Conservation (phyloP, 352 stramenopile species). For the Nothophytophthora sp. region DNA sequence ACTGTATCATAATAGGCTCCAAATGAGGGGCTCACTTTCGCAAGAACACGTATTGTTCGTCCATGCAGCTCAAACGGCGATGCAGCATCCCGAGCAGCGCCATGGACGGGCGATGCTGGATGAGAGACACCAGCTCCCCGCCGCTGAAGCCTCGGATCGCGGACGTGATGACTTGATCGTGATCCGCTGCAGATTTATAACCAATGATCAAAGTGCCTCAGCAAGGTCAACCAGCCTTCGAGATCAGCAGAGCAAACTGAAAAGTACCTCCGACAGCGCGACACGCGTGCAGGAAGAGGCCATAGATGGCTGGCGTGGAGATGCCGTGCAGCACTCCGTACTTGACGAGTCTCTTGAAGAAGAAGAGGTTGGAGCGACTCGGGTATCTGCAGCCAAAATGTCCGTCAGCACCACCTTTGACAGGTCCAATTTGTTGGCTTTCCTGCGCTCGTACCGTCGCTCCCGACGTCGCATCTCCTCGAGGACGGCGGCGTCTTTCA, state of each 20-base stretch:
- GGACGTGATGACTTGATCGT: constrained; percentile 83
- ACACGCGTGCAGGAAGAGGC: constrained; percentile 72
- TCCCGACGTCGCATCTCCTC: constrained; percentile 73
- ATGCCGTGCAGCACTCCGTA: constrained; percentile 73
- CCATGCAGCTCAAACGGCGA: constrained; percentile 64
- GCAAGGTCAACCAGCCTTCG: no score
- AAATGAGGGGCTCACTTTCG: constrained; percentile 71
- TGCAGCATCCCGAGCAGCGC: constrained; percentile 71
- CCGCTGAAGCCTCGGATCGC: constrained; percentile 82
- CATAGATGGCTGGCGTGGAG: constrained; percentile 71
- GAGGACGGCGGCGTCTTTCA: constrained; percentile 55
- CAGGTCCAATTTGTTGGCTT: no score
- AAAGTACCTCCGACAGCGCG: constrained; percentile 48
- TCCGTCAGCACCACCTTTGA: no score
- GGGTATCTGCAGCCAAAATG: no score
- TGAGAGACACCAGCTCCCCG: constrained; percentile 72
- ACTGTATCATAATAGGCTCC: no score
- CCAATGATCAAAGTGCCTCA: no score
- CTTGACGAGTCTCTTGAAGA: constrained; percentile 78
- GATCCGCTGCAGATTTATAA: constrained; percentile 46
- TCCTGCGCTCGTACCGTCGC: no score
- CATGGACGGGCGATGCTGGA: constrained; percentile 79
- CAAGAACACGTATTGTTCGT: constrained; percentile 68
- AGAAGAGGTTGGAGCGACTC: constrained; percentile 65
- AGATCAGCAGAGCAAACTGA: no score